A percentile compares a stretch with the other conserved stretches of the same genome.
Conservation (phyloP, 2,329 filamentous ascomycete genomes). For the Aspergillus sp. region DNA sequence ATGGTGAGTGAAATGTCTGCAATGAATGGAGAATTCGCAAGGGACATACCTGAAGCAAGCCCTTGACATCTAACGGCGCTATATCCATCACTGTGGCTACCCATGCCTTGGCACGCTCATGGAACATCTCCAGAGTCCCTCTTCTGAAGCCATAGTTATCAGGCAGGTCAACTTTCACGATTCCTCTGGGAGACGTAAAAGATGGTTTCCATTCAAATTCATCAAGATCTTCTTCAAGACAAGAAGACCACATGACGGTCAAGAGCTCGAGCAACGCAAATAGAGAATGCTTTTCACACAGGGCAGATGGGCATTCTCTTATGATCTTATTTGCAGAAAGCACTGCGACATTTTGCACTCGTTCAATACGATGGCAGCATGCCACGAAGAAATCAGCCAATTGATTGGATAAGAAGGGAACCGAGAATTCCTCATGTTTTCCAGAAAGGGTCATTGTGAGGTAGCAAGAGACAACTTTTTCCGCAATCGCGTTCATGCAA, state of each 20-base stretch:
- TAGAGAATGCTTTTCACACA: constrained; percentile 83
- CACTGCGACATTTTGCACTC: constrained; percentile 82
- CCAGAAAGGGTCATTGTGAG: constrained; percentile 67
- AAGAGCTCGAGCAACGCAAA: constrained; percentile 89
- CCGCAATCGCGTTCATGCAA: constrained; percentile 57
- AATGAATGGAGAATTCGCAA: background rate
- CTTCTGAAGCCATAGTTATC: constrained; percentile 83
- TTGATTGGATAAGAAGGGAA: constrained; percentile 82
- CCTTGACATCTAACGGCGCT: constrained; percentile 89
- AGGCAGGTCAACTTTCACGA: constrained; percentile 81
- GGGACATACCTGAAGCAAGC: constrained; percentile 59
- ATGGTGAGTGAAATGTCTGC: constrained; percentile 1
- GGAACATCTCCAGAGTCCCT: constrained; percentile 68
- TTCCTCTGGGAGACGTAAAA: constrained; percentile 69
- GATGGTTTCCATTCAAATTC: constrained; percentile 81
- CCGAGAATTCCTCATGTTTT: constrained; percentile 70
- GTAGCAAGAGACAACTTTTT: constrained; percentile 72
- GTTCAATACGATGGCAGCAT: constrained; percentile 88
- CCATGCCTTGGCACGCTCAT: constrained; percentile 73
- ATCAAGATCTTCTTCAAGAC: constrained; percentile 88
- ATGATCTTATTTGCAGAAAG: constrained; percentile 81
- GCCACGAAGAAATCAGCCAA: constrained; percentile 76
- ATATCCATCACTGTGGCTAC: constrained; percentile 72
- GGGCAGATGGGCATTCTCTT: constrained; percentile 71
- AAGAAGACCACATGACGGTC: constrained; percentile 91